Base-by-base conservation (phyloP, 2,329 filamentous ascomycete species). In the Cyphellophora europaea region DNA sequence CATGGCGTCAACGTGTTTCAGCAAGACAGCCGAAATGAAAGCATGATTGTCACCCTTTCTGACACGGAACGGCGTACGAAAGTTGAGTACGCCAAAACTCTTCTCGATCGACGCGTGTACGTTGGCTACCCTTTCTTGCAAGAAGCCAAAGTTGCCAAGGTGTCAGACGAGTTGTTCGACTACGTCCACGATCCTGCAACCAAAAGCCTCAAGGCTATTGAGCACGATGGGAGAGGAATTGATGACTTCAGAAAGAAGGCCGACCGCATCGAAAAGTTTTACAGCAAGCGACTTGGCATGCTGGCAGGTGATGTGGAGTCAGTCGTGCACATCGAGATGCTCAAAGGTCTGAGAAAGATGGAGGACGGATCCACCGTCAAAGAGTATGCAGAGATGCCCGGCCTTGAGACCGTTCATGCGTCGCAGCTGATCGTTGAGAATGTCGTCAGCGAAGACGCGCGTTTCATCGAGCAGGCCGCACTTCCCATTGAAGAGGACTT, bases 91-190 rank as follows among this genome's bases (percentile, higher is more conserved):
- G 88, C 88, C 36, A 85, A 86, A 55, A 62, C 67, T 32, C 89
- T 86, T 53, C 71, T 98, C 29, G 89, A 88, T 29, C 74, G 89
- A 58, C 78, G 79, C 41, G 88, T 93, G 40, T 86, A 86, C 54
- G 83, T 96, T 41, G 88, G 89, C 23, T 98, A 93, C 53, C 91
- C 91, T 1, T 98, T 95, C 63, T 63, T 98, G 44, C 84, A 93
- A 50, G 93, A 98, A 62, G 91, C 85, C 35, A 89, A 89, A 62
- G 79, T 98, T 18, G 71, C 85, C 33, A 80, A 79, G 36, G 84
- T 96, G 2, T 89, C 87, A 1, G 91, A 98, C 54, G 89, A 96
- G 56, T 68, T 96, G 17, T 96, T 96, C 55, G 82, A 83, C 50
- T 98, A 95, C 53, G 69, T 78, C 12, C 65, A 91, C 21, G 71